Conservation (phyloP, 768 basidiomycete species). For the Galerina marginata region DNA sequence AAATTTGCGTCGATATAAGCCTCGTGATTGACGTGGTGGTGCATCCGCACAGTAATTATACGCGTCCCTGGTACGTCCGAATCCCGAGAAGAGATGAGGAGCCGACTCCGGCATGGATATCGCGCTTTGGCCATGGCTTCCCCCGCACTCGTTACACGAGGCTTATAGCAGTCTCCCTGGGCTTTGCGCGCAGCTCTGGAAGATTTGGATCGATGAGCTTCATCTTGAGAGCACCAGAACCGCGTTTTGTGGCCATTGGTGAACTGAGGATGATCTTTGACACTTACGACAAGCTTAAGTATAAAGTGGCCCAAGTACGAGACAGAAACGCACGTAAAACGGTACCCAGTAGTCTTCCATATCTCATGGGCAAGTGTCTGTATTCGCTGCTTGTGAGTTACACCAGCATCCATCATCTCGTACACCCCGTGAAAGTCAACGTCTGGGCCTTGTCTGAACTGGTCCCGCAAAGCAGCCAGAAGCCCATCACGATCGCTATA, state of each 20-base stretch:
- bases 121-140: slow-evolving; percentile 45
- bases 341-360: slow-evolving; percentile 54
- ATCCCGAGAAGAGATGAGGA: slow-evolving; percentile 51
- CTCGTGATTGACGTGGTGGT: slow-evolving; percentile 49
- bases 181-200: slow-evolving; percentile 33
- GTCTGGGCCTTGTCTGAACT: slow-evolving; percentile 37
- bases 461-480: slow-evolving; percentile 36
- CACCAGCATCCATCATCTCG: slow-evolving; percentile 31
- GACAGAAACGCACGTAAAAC: slow-evolving; percentile 48
- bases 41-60: slow-evolving; percentile 47
- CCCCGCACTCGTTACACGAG: slow-evolving; percentile 42
- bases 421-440: slow-evolving; percentile 52
- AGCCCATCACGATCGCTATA: slow-evolving; percentile 37
- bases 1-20: slow-evolving; percentile 46
- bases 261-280: slow-evolving; percentile 54
- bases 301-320: neutral
- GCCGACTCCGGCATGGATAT: slow-evolving; percentile 50
- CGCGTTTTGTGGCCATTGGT: slow-evolving; percentile 55
- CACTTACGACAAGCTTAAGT: slow-evolving; percentile 29
- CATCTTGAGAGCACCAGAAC: slow-evolving; percentile 58
- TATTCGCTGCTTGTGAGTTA: slow-evolving; percentile 47
- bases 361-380: slow-evolving; percentile 48
- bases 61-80: slow-evolving; percentile 26
- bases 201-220: slow-evolving; percentile 47
- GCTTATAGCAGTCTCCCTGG: slow-evolving; percentile 34